Evolutionary conservation across 495 filamentous ascomycete species (phyloP), one percentile per base, ranked within the genome.

Genomic region (Trichoderma virens): DNA sequence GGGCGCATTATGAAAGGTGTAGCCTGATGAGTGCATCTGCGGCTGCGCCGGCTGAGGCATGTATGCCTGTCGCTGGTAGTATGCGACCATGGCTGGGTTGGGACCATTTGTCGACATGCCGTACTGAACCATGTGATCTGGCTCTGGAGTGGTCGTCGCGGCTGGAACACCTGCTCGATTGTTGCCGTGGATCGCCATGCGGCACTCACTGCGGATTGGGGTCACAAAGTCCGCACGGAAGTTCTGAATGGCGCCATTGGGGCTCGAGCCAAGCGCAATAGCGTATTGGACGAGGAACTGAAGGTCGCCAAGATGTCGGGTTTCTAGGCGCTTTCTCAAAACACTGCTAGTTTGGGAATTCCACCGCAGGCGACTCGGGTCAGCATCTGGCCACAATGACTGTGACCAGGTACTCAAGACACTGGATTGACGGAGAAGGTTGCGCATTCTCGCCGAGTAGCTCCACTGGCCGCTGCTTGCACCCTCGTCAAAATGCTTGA

Each of bases 291-390:
- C 64, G 23, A 72, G 60, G 31, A 67, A 31, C 14, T 62, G 34
- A 14, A 67, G 62, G 35, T 70, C 67, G 23, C 61, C 60, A 28
- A 69, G 61, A 41, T 70, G 68, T 13, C 67, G 64, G 8, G 67
- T 68, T 39, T 72, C 70, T 30, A 72, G 65, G 35, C 66, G 64
- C 51, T 70, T 71, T 28, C 65, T 60, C n/a, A 72, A 56, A 14
- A 68, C 65, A 34, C 56, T 63, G 25, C 69, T 69, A 20, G 65
- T 68, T 43, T 70, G 67, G 13, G 70, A 66, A 28, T 67, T 62
- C 70, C 70, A 72, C 6, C 43, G 39, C 30, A 67, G 60, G 18
- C 67, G 51, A 18, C 64, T 60, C 5, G 35, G 14, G 1, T 64
- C 68, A 59, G 65, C 66, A 20, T 65, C 65, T 43, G 62, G 56